Evolutionary conservation across 768 basidiomycete genomes (phyloP).

Genomic region (Trichaptum fuscoviolaceum): DNA sequence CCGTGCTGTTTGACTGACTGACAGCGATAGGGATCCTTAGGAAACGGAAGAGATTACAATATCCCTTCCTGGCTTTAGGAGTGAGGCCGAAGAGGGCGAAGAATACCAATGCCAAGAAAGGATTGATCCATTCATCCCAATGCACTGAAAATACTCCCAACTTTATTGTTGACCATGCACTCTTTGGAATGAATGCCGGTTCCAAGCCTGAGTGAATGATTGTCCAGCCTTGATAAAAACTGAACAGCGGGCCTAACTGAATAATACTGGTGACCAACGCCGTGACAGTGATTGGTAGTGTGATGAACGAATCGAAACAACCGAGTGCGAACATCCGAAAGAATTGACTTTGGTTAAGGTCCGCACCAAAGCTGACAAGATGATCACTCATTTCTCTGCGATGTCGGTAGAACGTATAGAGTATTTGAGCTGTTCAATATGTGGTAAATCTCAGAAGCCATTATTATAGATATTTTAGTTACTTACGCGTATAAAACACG

Average conservation of each 20-base stretch:
- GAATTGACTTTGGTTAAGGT: background rate
- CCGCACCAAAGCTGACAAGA: background rate
- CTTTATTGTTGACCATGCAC: background rate
- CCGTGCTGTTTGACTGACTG: too few relatives aligned
- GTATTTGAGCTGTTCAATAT: background rate
- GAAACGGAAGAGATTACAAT: background rate
- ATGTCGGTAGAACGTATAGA: background rate
- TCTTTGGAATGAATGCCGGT: background rate
- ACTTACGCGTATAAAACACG: background rate
- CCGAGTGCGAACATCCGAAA: background rate
- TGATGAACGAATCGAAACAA: background rate
- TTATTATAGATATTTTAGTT: background rate
- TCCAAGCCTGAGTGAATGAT: background rate
- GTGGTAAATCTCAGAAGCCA: background rate
- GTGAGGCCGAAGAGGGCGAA: background rate
- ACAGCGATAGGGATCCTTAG: too few relatives aligned
- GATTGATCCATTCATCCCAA: background rate
- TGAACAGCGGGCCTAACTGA: background rate
- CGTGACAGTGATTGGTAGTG: background rate
- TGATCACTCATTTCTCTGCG: background rate
- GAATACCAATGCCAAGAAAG: background rate
- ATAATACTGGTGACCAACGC: background rate
- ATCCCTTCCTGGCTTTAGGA: background rate
- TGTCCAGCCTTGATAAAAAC: background rate
- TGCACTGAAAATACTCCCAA: background rate